These are phyloP conservation scores for Collybia sordida DNA, from an alignment of 768 basidiomycete genomes.

Conservation along the genomic window DNA sequence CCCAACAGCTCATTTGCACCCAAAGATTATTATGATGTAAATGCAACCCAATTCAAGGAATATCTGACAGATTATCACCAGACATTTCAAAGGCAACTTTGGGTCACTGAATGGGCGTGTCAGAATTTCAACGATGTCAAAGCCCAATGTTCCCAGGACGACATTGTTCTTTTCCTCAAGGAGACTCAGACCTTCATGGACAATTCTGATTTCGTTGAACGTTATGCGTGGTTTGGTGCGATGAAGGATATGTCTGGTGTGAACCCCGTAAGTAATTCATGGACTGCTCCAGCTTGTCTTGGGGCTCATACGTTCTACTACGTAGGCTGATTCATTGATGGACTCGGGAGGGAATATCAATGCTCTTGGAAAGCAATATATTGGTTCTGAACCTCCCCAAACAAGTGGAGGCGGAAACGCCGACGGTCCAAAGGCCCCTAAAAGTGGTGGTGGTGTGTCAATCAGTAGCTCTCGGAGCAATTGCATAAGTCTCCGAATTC, in stretches of 20 bases:
- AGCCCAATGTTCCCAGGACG: conserved; percentile 43
- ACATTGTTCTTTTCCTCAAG: conserved; percentile 49
- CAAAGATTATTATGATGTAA: conserved; percentile 6
- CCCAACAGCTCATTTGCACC: not conserved
- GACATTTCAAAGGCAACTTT: conserved; percentile 51
- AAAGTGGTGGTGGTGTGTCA: not conserved
- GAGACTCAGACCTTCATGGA: conserved; percentile 57
- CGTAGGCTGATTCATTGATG: conserved; percentile 45
- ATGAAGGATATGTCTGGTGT: conserved; percentile 50
- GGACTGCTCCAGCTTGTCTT: not conserved
- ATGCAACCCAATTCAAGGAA: conserved; percentile 7
- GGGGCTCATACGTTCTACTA: not conserved
- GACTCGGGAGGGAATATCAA: conserved; percentile 41
- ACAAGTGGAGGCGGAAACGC: conserved; percentile 4
- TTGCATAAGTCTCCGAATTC: not conserved
- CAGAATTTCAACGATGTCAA: conserved; percentile 44
- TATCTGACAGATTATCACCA: conserved; percentile 5
- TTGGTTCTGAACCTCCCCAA: conserved; percentile 20
- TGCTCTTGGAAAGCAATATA: conserved; percentile 49
- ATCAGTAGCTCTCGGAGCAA: not conserved
- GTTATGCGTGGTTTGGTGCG: conserved; percentile 64
- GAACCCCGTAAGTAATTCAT: conserved; percentile 33
- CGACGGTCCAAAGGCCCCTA: conserved; percentile 10
- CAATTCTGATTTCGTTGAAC: conserved; percentile 47
- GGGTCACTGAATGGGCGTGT: conserved; percentile 65